Base-by-base conservation (phyloP, 2,329 filamentous ascomycete species). In the Trichoderma guizhouense region DNA sequence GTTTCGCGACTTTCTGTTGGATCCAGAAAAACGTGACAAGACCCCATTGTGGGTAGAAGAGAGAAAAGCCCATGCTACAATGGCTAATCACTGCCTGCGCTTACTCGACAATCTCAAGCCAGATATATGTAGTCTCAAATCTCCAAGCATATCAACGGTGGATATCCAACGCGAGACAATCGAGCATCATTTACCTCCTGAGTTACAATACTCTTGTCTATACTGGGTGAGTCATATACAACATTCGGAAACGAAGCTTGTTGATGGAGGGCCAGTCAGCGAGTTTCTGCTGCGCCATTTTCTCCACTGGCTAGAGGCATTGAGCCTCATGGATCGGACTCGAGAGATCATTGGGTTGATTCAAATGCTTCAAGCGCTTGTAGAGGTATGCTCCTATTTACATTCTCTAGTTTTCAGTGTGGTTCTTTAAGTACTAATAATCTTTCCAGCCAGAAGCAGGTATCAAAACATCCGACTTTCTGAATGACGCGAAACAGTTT, bases 401-500 rank as follows among this genome's bases (percentile, higher is more conserved):
- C 9, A 24, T 5, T 11, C 4, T 14, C 15, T 24, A 18, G 5
- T 15, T 14, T 3, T 4, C 1, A 15, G 4, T n/a, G 11, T 24
- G 21, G 2, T 9, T 26, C 3, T n/a, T n/a, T 26, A 3, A 61
- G 8, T 11, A 15, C 11, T 5, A 12, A 32, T 18, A 7, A 39
- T 3, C 36, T 15, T 7, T n/a, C 3, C 14, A 63, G 57, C 53
- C 30, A 15, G 18, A 55, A 24, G 1, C n/a, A 5, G 30, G 21
- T 24, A 26, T 18, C 15, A 8, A 53, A 2, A 15, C 18, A 3
- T 53, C 28, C 2, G 12, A 5, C 14, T 70, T 64, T 1, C 4
- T 70, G 1, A 18, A 5, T 1, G 68, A 55, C 34, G 68, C 68
- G 3, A 21, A 30, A 26, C 26, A n/a, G 5, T 64, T 77, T 24